Percentiles rank a stretch among this genome's conserved stretches.
Conservation (phyloP, 441 rosid species). For the Manihot esculenta region DNA sequence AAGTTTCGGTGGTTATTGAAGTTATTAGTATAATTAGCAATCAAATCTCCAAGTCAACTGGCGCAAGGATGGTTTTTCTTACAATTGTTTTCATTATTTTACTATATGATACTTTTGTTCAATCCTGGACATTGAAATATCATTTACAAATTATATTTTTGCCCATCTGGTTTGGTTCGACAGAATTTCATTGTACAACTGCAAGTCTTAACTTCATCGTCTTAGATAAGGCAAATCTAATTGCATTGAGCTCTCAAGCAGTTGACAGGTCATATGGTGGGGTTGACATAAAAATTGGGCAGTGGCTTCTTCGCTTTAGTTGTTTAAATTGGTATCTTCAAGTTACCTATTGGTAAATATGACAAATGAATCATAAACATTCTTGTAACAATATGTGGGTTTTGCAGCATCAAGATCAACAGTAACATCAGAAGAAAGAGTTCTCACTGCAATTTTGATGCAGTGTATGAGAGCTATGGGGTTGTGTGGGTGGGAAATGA, state of each 20-base stretch:
- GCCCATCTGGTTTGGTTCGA: too few species aligned
- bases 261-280: background rate
- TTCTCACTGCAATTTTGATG: constrained; percentile 86
- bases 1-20: background rate
- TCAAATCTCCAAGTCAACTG: background rate
- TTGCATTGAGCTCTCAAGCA: background rate
- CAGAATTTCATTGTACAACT: constrained; percentile 87
- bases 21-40: background rate
- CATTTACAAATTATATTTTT: too few species aligned
- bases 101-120: background rate
- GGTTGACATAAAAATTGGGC: constrained; percentile 4
- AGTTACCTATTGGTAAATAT: constrained; percentile 16
- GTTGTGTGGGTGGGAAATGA: constrained; percentile 64
- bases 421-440: constrained; percentile 90
- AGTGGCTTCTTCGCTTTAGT: background rate
- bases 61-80: background rate
- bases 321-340: background rate
- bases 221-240: constrained; percentile 49
- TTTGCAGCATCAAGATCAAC: constrained; percentile 92
- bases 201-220: constrained; percentile 75
- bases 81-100: background rate
- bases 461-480: constrained; percentile 82
- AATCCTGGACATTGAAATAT: background rate
- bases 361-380: constrained; percentile 6
- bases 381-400: constrained; percentile 30